Evolutionary conservation across 2,329 filamentous ascomycete genomes (phyloP).

Genomic region (Leptodontidium sp.): DNA sequence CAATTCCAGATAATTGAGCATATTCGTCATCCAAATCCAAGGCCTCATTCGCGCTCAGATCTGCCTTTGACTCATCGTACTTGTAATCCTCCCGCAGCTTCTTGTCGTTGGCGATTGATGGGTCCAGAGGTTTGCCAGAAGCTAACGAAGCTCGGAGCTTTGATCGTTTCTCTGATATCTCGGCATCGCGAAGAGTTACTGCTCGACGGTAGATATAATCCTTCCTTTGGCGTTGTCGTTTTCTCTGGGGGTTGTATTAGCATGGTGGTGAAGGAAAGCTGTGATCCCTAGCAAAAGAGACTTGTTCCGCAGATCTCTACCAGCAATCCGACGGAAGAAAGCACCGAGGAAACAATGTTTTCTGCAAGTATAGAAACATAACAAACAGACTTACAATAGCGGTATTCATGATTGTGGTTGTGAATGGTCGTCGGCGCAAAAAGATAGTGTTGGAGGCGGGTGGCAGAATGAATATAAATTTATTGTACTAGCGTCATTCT

Average conservation of each 20-base stretch:
- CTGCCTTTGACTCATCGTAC: constrained; percentile 85
- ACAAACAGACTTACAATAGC: constrained; percentile 40
- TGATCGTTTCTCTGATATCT: constrained; percentile 89
- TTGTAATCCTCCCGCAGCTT: constrained; percentile 85
- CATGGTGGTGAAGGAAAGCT: constrained; percentile 19
- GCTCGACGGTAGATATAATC: constrained; percentile 94
- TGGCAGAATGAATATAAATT: constrained; percentile 33
- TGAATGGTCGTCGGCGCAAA: constrained; percentile 23
- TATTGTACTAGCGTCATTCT: constrained; percentile 17
- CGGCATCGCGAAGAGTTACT: constrained; percentile 86
- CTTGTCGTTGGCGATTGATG: constrained; percentile 86
- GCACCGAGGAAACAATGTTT: neutral
- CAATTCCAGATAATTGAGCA: constrained; percentile 85
- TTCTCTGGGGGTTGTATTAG: constrained; percentile 55
- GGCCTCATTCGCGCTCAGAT: constrained; percentile 72
- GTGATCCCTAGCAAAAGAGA: neutral
- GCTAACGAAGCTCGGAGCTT: constrained; percentile 88
- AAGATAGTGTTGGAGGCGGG: neutral
- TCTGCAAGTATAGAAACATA: neutral
- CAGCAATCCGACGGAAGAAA: neutral
- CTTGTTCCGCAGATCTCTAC: neutral
- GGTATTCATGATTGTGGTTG: constrained; percentile 35
- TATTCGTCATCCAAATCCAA: constrained; percentile 90
- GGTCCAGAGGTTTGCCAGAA: constrained; percentile 85
- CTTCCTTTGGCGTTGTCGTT: constrained; percentile 79